These are phyloP conservation scores for Multifurca ochricompacta DNA, from an alignment of 768 basidiomycete genomes.

Conservation along the genomic window DNA sequence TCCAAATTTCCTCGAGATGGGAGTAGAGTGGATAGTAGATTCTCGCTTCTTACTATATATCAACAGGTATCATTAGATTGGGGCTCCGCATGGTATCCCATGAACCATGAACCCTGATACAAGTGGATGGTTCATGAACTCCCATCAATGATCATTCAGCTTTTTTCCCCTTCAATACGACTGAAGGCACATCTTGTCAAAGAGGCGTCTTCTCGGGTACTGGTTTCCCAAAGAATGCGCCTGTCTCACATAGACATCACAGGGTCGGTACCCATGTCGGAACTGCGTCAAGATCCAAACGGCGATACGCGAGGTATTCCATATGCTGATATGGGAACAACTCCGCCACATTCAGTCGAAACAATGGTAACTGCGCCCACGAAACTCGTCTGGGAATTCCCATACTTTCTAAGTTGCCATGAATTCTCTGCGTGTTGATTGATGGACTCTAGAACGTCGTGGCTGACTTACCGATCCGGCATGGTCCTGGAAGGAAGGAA, in stretches of 20 bases:
- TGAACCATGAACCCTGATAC: not conserved
- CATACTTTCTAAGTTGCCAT: not conserved
- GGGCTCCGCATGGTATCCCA: not conserved
- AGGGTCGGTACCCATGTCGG: conserved; percentile 1
- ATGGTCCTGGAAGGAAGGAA: not conserved
- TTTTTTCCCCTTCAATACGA: not conserved
- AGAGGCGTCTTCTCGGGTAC: not conserved
- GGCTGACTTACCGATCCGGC: conserved; percentile 6
- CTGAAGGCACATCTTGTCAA: not conserved
- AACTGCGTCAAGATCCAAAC: conserved; percentile 7
- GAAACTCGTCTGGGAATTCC: conserved; percentile 5
- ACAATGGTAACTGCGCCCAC: not conserved
- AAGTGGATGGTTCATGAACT: not conserved
- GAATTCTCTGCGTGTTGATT: conserved; percentile 16
- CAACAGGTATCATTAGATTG: not conserved
- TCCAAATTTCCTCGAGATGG: not conserved
- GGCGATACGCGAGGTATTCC: conserved; percentile 6
- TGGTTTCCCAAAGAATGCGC: not conserved
- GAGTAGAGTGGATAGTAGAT: not conserved
- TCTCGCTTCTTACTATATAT: not conserved
- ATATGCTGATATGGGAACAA: conserved; percentile 7
- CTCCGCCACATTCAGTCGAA: conserved; percentile 5
- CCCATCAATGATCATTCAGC: not conserved
- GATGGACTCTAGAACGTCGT: conserved; percentile 3
- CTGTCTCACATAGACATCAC: not conserved